Conservation (phyloP, 345 rosid species). For the Euphorbia pulcherrima region DNA sequence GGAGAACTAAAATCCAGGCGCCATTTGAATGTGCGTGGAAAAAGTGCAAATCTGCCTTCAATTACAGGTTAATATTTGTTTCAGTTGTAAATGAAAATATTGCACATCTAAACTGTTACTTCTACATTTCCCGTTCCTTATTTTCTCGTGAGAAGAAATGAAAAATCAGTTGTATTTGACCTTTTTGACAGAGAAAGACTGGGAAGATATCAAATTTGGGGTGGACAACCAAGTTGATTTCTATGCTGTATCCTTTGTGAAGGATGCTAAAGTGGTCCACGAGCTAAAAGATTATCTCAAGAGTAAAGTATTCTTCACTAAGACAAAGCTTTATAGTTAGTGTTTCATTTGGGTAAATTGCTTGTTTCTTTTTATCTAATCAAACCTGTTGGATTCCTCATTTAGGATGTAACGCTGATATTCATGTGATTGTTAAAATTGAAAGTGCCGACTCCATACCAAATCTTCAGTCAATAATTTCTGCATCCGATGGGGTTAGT, state of each 20-base stretch:
- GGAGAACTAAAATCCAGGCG: conserved; percentile 98
- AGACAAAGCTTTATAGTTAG: conserved; percentile 6
- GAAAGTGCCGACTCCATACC: conserved; percentile 96
- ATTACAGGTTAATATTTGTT: conserved; percentile 62
- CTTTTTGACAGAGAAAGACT: conserved; percentile 72
- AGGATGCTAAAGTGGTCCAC: conserved; percentile 88
- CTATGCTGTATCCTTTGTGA: conserved; percentile 94
- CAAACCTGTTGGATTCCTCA: conserved; percentile 16
- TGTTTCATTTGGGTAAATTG: not conserved
- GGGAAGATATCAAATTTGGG: conserved; percentile 98
- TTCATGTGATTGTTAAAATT: conserved; percentile 76
- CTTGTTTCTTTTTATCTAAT: not conserved
- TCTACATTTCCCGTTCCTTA: not conserved
- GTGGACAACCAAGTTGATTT: conserved; percentile 94
- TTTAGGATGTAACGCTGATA: conserved; percentile 77
- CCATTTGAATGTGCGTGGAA: conserved; percentile 93
- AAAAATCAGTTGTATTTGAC: not conserved
- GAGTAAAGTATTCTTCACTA: conserved; percentile 31
- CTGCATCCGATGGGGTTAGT: conserved; percentile 96
- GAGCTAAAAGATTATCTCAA: conserved; percentile 83
- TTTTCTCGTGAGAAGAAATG: conserved; percentile 8
- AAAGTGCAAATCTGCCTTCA: conserved; percentile 92
- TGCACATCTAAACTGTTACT: conserved; percentile 15
- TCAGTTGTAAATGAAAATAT: conserved; percentile 11
- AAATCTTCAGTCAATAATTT: conserved; percentile 79